Base-by-base conservation (phyloP, 495 filamentous ascomycete species). In the Penicillium psychrofluorescens region DNA sequence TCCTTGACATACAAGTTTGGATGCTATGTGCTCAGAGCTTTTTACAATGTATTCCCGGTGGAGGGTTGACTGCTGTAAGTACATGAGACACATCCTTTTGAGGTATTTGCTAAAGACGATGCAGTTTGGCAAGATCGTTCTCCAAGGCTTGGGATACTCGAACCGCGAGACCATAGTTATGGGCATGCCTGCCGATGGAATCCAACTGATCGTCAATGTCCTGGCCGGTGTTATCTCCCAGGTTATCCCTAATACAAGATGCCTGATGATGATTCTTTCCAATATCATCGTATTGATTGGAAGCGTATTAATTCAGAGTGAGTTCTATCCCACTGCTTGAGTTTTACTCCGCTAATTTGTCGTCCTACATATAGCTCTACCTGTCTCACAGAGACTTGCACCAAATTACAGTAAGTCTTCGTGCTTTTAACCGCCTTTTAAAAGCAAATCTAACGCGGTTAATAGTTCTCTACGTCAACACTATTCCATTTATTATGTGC, bases 401-500 rank as follows among this genome's bases (percentile, higher is more conserved):
- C 22, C 22, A 22, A 22, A 22, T 6, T 22, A 22, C 6, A 22
- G 22, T 22, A 22, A 22, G 22, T 22, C 2, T 22, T 4, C 22
- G 6, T 22, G 22, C 22, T 6, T 22, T 22, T 22, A 22, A 6
- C 22, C 22, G 4, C 22, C 22, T 22, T 22, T 6, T 22, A 22
- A 22, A 22, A 22, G 22, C 22, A 22, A 22, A 4, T 22, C 4
- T 22, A 22, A 22, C 22, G 22, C 6, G 22, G 22, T 22, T 22
- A 22, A 22, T 6, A 22, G 22, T 22, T 6, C 22, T 22, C 22
- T 22, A 22, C 22, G 22, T 22, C 22, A 22, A 33, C 14, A 46
- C 44, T 11, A 38, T 58, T 8, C 46, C 48, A 34, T 51, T 51
- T 42, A 54, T 49, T 36, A 57, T 62, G 53, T 52, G 56, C 14